Evolutionary conservation across 169 alveolate species (phyloP), one percentile per base, ranked within the genome.

Genomic region (Plasmodium chabaudi): DNA sequence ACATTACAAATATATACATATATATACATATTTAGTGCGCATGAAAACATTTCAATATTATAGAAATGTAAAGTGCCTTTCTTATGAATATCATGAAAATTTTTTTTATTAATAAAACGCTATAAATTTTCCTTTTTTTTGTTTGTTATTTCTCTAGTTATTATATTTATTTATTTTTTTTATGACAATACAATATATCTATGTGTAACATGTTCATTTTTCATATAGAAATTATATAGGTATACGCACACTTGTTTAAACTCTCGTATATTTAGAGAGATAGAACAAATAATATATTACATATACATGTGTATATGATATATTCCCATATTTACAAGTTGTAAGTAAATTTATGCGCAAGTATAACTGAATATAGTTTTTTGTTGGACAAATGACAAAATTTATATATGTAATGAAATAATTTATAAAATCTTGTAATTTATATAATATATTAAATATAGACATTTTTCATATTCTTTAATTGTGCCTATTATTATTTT

Each of bases 391-490:
- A 12, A 10, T 15, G 9, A 55, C 21, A 55, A 15, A n/a, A 34
- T 53, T 13, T 19, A 13, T 68, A 21, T 27, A 27, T 34, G 42
- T 34, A 42, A 70, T 12, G 27, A 34, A 51, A 59, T 17, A 53
- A 56, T n/a, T 34, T 39, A 70, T 59, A 42, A 53, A 51, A 70
- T 63, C 53, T 70, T 51, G 53, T 70, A 39, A 46, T 49, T 49
- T 70, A 49, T 59, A 19, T 59, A 47, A 70, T 34, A 13, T 49
- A 70, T 70, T 70, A 70, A 51, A 70, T 49, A 61, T 21, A 57
- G 53, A 53, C 19, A 70, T 68, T 68, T 34, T 34, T 34, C 68
- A 70, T 70, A 51, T 27, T 63, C 64, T 70, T 70, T 70, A 70
- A 70, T 70, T 70, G 51, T 19, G 19, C 13, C 13, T 57, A 57